Conservation (phyloP, 345 rosid genomes). For the Eucalyptus guilfoylei region DNA sequence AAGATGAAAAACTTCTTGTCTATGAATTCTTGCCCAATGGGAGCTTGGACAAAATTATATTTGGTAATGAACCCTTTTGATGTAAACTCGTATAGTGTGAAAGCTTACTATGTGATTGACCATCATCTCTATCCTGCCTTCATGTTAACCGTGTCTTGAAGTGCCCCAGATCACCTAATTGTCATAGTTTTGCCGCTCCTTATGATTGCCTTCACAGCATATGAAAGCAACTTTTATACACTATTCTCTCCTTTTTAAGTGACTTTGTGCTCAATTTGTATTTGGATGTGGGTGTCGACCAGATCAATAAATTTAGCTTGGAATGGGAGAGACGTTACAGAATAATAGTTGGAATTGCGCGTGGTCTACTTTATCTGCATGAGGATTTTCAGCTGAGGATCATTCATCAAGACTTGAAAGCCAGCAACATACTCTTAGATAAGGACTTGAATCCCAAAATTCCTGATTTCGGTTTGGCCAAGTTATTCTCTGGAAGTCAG, state of each 20-base stretch:
- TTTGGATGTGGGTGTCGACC: neutral
- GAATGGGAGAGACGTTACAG: slow-evolving; percentile 8
- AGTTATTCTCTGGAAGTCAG: slow-evolving; percentile 9
- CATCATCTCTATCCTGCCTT: neutral
- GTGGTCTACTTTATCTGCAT: slow-evolving; percentile 6
- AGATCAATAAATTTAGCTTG: neutral
- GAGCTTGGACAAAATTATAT: slow-evolving; percentile 25
- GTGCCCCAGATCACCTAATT: neutral
- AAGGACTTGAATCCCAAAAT: slow-evolving; percentile 14
- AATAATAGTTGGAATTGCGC: slow-evolving; percentile 3
- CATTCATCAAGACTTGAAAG: slow-evolving; percentile 13
- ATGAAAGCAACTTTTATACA: neutral
- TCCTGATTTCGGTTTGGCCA: slow-evolving; percentile 14
- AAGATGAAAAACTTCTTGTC: slow-evolving; percentile 22
- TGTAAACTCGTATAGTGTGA: neutral
- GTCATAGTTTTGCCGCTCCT: neutral
- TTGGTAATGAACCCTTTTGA: slow-evolving; percentile 1
- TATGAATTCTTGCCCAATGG: slow-evolving; percentile 28
- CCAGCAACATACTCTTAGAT: slow-evolving; percentile 9
- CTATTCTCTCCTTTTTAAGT: neutral
- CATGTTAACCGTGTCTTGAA: neutral
- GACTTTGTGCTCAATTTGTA: neutral
- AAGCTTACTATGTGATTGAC: neutral
- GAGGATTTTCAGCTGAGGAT: slow-evolving; percentile 12
- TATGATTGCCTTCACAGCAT: neutral